phyloP scores from a whole-genome alignment of 2,329 filamentous ascomycete genomes.

The Plenodomus lindquistii region DNA sequence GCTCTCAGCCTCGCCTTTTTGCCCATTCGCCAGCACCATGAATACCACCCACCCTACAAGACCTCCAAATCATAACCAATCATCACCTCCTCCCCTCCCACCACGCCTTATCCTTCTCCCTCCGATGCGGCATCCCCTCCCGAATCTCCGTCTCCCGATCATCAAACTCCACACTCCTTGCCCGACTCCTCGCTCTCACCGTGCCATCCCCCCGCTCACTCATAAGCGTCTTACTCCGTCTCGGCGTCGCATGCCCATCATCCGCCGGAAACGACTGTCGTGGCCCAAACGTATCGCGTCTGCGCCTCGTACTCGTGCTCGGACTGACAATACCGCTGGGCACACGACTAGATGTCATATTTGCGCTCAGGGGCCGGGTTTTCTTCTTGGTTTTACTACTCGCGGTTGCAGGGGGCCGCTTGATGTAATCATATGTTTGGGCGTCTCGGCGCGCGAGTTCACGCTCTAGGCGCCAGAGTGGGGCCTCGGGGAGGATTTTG shows the following conservation, averaged over 20 bases:
- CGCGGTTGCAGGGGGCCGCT: constrained; percentile 36
- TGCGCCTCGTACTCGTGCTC: constrained; percentile 2
- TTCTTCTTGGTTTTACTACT: constrained; percentile 18
- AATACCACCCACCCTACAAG: too few relatives aligned
- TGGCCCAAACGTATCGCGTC: constrained; percentile 29
- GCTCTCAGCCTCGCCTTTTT: too few relatives aligned
- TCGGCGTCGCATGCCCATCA: constrained; percentile 5
- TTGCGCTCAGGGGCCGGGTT: constrained; percentile 19
- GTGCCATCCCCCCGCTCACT: constrained; percentile 12
- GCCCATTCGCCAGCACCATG: too few relatives aligned
- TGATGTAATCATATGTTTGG: constrained; percentile 48
- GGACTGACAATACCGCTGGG: constrained; percentile 7
- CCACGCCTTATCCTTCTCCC: constrained; percentile 40
- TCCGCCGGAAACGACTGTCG: constrained; percentile 24
- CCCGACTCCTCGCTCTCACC: constrained; percentile 22
- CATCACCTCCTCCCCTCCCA: constrained; percentile 35
- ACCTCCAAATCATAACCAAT: too few relatives aligned
- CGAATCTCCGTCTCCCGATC: constrained; percentile 38
- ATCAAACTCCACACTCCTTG: constrained; percentile 31
- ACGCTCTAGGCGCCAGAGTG: constrained; percentile 50
- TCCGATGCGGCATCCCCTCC: constrained; percentile 40
- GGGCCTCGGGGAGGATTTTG: constrained; percentile 49
- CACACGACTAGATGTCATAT: constrained; percentile 12
- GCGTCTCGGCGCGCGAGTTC: constrained; percentile 49
- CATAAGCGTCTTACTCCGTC: constrained; percentile 12